Conservation (phyloP, 805 yeast genomes). For the Huiozyma sinensis region DNA sequence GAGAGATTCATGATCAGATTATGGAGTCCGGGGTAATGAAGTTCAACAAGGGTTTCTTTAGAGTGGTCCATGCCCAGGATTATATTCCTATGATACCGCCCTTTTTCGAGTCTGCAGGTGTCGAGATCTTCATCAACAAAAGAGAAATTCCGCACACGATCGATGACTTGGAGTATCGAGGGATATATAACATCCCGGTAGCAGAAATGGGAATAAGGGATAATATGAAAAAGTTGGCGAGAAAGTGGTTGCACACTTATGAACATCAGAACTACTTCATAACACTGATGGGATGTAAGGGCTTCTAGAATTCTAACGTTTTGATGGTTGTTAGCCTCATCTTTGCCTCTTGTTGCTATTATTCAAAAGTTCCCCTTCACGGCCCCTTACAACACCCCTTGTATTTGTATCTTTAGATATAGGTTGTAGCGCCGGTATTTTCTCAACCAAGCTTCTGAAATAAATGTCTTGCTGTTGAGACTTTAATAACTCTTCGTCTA, state of each 20-base stretch:
- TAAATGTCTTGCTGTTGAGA: conserved; percentile 6
- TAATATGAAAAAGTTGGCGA: conserved; percentile 3
- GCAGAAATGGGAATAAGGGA: neutral
- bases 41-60: conserved; percentile 32
- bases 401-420: neutral
- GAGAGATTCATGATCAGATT: conserved; percentile 19
- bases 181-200: conserved; percentile 4
- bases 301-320: conserved; percentile 7
- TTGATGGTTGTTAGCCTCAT: neutral
- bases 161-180: conserved; percentile 20
- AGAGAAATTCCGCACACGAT: conserved; percentile 24
- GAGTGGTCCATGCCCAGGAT: conserved; percentile 51
- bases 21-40: conserved; percentile 18
- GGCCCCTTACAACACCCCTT: conserved; percentile 1
- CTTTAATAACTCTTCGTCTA: neutral
- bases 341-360: conserved; percentile 1
- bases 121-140: conserved; percentile 37
- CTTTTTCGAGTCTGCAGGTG: conserved; percentile 39
- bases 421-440: conserved; percentile 7
- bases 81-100: conserved; percentile 54
- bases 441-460: conserved; percentile 7
- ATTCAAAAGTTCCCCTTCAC: neutral
- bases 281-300: conserved; percentile 26
- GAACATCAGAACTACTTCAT: conserved; percentile 32
- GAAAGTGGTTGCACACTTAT: conserved; percentile 22